Base-by-base conservation (phyloP, 2,329 filamentous ascomycete species). In the Sordariomycetes sp. region DNA sequence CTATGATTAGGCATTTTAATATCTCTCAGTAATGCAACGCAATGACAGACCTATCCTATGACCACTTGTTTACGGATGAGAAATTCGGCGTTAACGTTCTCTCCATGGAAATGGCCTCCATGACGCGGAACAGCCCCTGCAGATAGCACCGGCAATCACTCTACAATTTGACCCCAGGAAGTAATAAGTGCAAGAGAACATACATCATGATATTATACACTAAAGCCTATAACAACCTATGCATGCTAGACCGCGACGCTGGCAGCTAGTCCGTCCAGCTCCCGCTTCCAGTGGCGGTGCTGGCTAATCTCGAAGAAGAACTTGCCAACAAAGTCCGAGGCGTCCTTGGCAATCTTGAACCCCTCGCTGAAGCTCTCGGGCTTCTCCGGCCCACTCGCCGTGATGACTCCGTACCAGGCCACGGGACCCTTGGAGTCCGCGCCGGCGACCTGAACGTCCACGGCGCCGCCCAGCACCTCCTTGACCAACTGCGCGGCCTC, bases 341-440 rank as follows among this genome's bases (percentile, higher is more conserved):
- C 82, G 13, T 80, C 83, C 72, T 86, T 88, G 0, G 76, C 77
- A 61, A 90, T 83, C 58, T 78, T 72, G 2, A 87, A 65, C 0
- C 76, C 76, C 64, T 88, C 82, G 62, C 74, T 80, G 62, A 89
- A 73, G 59, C 76, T 80, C 22, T 81, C 76, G 0, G 84, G 76
- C 25, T 76, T 69, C 5, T 74, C 69, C 13, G 74, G 69, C 50
- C 70, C 73, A 13, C 86, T 75, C 0, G 89, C 45, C 3, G 45
- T 92, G 0, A 92, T 84, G 1, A 95, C 87, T 54, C 89, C 89
- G 62, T 90, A 94, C 61, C 80, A 86, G 62, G 89, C 84, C 24
- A 50, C 20, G 0, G 81, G 72, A 0, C 81, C 76, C 36, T 73
- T 67, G 2, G 65, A 66, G 13, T 76, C 69, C 10, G 65, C 15